Percentiles rank a stretch among this genome's conserved stretches.
Evolutionary conservation across 176 grass and related monocot species (phyloP).

Genomic region (Oryza meridionalis): DNA sequence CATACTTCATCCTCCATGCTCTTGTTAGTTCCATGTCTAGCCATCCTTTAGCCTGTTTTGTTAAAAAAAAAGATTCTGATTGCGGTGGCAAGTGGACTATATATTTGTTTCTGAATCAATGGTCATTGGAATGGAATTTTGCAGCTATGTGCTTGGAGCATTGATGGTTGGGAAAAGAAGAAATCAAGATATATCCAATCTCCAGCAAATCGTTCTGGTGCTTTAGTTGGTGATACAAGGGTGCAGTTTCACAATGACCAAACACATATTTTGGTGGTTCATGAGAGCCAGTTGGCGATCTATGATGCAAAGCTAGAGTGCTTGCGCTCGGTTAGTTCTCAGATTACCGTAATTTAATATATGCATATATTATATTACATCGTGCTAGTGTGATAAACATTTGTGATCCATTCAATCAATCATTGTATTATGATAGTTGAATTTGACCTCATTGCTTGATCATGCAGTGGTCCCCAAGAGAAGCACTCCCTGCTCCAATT

Average conservation of each 20-base stretch:
- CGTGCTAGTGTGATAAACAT: background rate
- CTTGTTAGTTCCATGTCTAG: constrained; percentile 4
- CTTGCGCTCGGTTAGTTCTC: constrained; percentile 65
- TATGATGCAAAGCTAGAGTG: constrained; percentile 95
- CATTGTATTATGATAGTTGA: constrained; percentile 8
- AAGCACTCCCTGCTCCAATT: constrained; percentile 80
- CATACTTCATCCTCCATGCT: background rate
- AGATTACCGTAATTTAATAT: constrained; percentile 13
- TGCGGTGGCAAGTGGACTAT: background rate
- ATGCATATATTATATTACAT: background rate
- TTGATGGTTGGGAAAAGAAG: constrained; percentile 98
- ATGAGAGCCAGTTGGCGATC: constrained; percentile 89
- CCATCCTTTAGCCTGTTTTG: background rate
- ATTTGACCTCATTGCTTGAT: background rate
- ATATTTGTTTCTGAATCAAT: constrained; percentile 9
- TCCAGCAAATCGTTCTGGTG: constrained; percentile 58
- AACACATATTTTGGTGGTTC: constrained; percentile 85
- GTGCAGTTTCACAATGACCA: constrained; percentile 99
- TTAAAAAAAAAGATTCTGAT: constrained; percentile 7
- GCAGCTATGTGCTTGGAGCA: constrained; percentile 94
- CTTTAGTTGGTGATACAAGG: constrained; percentile 90
- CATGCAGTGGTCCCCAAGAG: constrained; percentile 85
- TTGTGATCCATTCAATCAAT: background rate
- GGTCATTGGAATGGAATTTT: constrained; percentile 34
- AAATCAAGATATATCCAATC: constrained; percentile 85